Base-by-base conservation (phyloP, 805 yeast species). In the Sugiyamaella boreocaroliniensis region DNA sequence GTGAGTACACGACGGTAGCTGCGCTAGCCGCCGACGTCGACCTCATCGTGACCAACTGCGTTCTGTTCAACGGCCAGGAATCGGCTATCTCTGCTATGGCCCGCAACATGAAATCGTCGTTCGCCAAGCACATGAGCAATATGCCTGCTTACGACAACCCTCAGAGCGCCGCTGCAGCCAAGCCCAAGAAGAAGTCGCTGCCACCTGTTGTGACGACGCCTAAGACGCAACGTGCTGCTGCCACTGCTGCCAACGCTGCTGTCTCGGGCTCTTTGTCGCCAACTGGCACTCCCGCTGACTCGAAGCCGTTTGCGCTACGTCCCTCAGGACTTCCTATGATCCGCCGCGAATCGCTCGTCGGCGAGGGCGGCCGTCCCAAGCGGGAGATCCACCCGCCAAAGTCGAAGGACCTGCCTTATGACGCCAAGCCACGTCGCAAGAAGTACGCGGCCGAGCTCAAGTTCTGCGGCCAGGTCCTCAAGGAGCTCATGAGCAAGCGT, bases 331-430 rank as follows among this genome's bases (percentile, higher is more conserved):
- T 79, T 18, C 86, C 86, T 10, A 71, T 72, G n/a, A 78, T 85
- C 48, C 78, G 95, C 66, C 77, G 92, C 53, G 95, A 89, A 55
- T 81, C 85, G 32, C 81, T 83, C 20, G 64, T 69, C 29, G 86
- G 83, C 49, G 37, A 32, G n/a, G 93, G 90, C 29, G 64, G 64
- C 11, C 78, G 99, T 60, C 98, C 98, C 40, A 92, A 92, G 70
- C 81, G 99, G 60, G 93, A 89, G 60, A 89, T 93, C 47, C 97
- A 90, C 67, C 99, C 99, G 2, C 99, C 99, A 50, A 85, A 86
- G 65, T 87, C 96, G 32, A 88, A 88, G 65, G 97, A 93, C 66
- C 80, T 90, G 68, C 95, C 96, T 2, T 89, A 88, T 64, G 97
- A 89, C 64, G 82, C 82, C 50, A 77, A 90, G 65, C 99, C 99